Evolutionary conservation across 2,329 filamentous ascomycete species (phyloP), one percentile per base, ranked within the genome.

Genomic region (Trichoderma sp.): DNA sequence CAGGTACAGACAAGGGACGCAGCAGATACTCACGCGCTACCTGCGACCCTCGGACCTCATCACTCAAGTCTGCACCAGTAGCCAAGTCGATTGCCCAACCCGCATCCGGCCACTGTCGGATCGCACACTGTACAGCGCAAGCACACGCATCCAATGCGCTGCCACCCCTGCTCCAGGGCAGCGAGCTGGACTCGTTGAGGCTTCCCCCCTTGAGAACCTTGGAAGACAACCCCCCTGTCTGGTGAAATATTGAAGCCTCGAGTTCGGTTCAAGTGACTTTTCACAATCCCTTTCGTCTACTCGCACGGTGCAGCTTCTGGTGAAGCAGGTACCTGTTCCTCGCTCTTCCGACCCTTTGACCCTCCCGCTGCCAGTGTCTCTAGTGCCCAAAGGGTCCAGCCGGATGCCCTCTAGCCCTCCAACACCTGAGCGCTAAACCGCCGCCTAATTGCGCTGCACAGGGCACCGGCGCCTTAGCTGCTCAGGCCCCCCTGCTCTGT

Each of bases 351-450:
- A 41, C 59, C 39, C 48, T 52, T 51, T 45, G 61, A 50, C 61
- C 44, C 52, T 57, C 57, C 57, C 54, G 54, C 62, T 58, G 45
- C 52, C 60, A 64, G 26, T 64, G 62, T 51, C 54, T 64, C 44
- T 58, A 64, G 62, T 51, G 62, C 54, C 63, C 61, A 51, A 61
- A 65, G 63, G 57, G 63, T 65, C 63, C 43, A 47, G 50, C 34
- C 17, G n/a, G 47, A 39, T 39, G 34, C 34, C 34, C 34, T 39
- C 34, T 39, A 39, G 34, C 34, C 34, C 34, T 39, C 34, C 34
- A 39, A 10, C 34, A 39, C 10, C 14, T 4, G 1, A 63, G 51
- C 54, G 28, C 52, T 39, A 28, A 28, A 17, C 34, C 26, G 41
- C n/a, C 62, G 26, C 62, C 26, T 34, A 48, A 48, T 41, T 56